Conservation (phyloP, 1,284 basidiomycete genomes). For the Bondarzewia mesenterica region DNA sequence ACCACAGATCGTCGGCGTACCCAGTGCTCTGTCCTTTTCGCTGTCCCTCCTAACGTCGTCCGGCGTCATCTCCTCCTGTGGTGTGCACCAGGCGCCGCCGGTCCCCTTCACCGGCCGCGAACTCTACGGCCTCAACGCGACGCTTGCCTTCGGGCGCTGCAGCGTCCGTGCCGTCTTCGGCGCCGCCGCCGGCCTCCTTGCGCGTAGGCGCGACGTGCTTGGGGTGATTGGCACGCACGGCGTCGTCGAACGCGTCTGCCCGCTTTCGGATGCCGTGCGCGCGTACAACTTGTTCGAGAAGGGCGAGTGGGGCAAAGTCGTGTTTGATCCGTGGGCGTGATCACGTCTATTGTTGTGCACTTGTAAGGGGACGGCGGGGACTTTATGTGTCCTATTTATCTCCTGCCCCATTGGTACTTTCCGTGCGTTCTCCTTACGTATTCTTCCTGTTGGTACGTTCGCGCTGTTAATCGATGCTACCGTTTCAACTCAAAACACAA, state of each 20-base stretch:
- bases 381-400: no score
- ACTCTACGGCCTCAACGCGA: slow-evolving; percentile 79
- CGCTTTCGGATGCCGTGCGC: slow-evolving; percentile 45
- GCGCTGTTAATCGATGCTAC: no score
- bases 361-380: no score
- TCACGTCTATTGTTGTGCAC: no score
- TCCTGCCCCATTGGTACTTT: no score
- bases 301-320: slow-evolving; percentile 61
- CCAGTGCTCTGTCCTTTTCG: slow-evolving; percentile 61
- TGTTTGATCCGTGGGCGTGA: slow-evolving; percentile 63
- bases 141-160: slow-evolving; percentile 80
- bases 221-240: slow-evolving; percentile 26
- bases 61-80: slow-evolving; percentile 75
- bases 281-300: slow-evolving; percentile 62
- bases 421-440: no score
- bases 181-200: slow-evolving; percentile 62
- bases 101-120: slow-evolving; percentile 56
- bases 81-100: slow-evolving; percentile 53
- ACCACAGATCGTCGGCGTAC: slow-evolving; percentile 82
- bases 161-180: slow-evolving; percentile 78
- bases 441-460: no score
- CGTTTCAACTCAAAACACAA: no score
- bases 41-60: slow-evolving; percentile 76
- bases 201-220: slow-evolving; percentile 63
- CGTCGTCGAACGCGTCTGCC: slow-evolving; percentile 57